phyloP scores from a whole-genome alignment of 768 basidiomycete genomes.

The Thelephora ganbajun region DNA sequence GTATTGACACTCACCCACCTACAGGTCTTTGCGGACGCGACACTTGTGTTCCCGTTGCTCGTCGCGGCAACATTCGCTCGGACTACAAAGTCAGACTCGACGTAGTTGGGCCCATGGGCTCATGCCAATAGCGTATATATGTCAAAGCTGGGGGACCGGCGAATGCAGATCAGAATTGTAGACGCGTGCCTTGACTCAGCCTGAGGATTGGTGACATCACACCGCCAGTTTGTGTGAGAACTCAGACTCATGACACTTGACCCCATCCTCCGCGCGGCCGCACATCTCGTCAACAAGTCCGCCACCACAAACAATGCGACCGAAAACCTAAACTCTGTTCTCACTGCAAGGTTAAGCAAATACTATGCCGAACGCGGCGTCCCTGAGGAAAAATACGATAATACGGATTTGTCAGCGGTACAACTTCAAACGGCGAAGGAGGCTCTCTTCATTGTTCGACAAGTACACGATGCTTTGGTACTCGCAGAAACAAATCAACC shows the following conservation, averaged over 20 bases:
- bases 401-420: slow-evolving; percentile 23
- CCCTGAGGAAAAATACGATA: not conserved
- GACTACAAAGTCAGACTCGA: not conserved
- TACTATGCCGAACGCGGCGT: slow-evolving; percentile 7
- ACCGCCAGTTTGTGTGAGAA: not conserved
- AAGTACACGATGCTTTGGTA: slow-evolving; percentile 17
- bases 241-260: not conserved
- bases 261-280: slow-evolving; percentile 7
- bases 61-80: slow-evolving; percentile 88
- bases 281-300: slow-evolving; percentile 6
- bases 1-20: not conserved
- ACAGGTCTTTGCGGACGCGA: slow-evolving; percentile 88
- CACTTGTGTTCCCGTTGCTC: slow-evolving; percentile 86
- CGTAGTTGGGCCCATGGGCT: no score
- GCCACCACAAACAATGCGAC: slow-evolving; percentile 8
- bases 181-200: no score
- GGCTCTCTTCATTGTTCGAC: slow-evolving; percentile 39
- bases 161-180: no score
- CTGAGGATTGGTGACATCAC: no score
- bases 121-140: no score
- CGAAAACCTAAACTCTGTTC: slow-evolving; percentile 10
- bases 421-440: slow-evolving; percentile 42
- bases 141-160: no score
- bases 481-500: not conserved
- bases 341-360: slow-evolving; percentile 9